These are phyloP conservation scores for Tilletia caries DNA, from an alignment of 1,284 basidiomycete species.

Conservation along the genomic window DNA sequence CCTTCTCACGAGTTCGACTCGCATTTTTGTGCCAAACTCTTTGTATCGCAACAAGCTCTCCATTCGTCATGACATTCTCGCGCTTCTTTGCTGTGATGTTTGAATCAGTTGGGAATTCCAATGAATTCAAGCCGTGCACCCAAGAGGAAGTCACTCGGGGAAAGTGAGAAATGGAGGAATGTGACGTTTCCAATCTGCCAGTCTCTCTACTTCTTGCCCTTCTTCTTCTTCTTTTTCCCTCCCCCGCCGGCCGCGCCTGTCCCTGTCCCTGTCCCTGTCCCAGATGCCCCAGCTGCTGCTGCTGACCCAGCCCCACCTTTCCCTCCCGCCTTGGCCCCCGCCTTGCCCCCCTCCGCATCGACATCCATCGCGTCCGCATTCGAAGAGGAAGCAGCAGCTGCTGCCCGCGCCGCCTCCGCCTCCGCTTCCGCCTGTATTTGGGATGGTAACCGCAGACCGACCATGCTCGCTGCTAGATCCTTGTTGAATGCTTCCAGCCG, in stretches of 20 bases:
- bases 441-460: constrained; percentile 10
- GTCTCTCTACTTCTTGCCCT: constrained; percentile 9
- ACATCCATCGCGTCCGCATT: neutral
- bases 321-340: neutral
- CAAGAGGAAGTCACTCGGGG: too few relatives aligned
- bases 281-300: neutral
- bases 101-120: too few relatives aligned
- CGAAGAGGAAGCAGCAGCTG: neutral
- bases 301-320: neutral
- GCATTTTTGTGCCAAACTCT: too few relatives aligned
- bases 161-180: neutral
- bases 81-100: too few relatives aligned
- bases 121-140: neutral
- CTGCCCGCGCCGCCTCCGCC: neutral
- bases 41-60: too few relatives aligned
- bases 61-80: too few relatives aligned
- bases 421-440: constrained; percentile 12
- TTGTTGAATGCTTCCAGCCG: constrained; percentile 16
- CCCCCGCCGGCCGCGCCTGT: neutral
- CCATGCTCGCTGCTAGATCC: constrained; percentile 9
- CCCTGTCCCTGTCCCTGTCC: neutral
- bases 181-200: neutral
- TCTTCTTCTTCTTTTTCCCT: constrained; percentile 16
- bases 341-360: neutral
- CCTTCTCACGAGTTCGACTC: too few relatives aligned